Base-by-base conservation (phyloP, 202 grass and related monocot genomes). In the Dendrocalamus latiflorus region DNA sequence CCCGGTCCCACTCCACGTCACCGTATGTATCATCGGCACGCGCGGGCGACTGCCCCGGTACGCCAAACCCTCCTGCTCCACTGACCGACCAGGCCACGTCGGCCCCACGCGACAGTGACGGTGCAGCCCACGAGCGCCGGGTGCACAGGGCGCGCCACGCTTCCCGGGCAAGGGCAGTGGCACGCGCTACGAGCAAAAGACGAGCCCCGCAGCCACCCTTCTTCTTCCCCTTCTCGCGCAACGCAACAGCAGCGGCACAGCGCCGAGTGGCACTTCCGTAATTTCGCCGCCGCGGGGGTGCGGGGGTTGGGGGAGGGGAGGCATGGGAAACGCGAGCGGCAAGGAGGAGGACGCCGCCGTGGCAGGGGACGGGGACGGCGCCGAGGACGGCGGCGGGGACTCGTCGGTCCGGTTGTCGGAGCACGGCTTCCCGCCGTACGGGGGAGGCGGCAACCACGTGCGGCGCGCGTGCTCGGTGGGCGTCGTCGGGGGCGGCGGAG, bases 321-420 rank as follows among this genome's bases (percentile, higher is more conserved):
- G 15, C 74, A 95, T 95, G 93, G 93, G 93, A 54, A 95, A 95
- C 93, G 83, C 86, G 45, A 95, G 85, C 79, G 93, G 78, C n/a
- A 81, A 86, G 79, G 90, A 95, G 74, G 93, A 94, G 85, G 80
- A 90, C 65, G 78, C 70, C n/a, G 79, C 75, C 6, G 75, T 61
- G 30, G 81, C 76, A 33, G 63, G 51, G 42, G 85, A 88, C 6
- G 81, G 69, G 17, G 92, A 90, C 12, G 68, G 79, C 6, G 86
- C 71, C 57, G 89, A 83, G 38, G 81, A 94, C 63, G 68, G 79
- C 6, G 86, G 71, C 58, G 89, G 83, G 38, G 81, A 94, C 63
- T 84, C 61, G 18, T 94, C 77, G 62, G 87, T 75, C 86, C 68
- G 80, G 61, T 81, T 78, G 68, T 82, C 78, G 70, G 88, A 86